Percentiles rank a stretch among this genome's conserved stretches.
Conservation (phyloP, 805 yeast genomes). For the Schwanniomyces yamadae region DNA sequence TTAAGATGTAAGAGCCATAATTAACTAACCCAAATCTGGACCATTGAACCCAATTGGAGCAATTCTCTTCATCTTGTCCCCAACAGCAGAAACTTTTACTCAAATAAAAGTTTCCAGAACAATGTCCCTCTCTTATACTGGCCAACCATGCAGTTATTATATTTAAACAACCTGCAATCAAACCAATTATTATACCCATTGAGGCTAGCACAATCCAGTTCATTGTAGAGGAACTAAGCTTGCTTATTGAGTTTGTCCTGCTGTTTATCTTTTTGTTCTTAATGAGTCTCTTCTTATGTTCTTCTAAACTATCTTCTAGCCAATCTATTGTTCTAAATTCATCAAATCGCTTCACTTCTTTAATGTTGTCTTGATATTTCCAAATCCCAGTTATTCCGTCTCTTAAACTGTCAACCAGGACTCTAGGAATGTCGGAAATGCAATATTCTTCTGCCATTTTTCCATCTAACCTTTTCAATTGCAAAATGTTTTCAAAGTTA, state of each 20-base stretch:
- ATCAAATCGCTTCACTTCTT: slow-evolving; percentile 50
- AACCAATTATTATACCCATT: slow-evolving; percentile 77
- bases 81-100: slow-evolving; percentile 82
- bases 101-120: slow-evolving; percentile 65
- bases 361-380: slow-evolving; percentile 34
- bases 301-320: slow-evolving; percentile 58
- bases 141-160: slow-evolving; percentile 86
- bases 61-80: slow-evolving; percentile 50
- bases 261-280: slow-evolving; percentile 14
- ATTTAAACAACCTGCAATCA: slow-evolving; percentile 78
- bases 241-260: slow-evolving; percentile 19
- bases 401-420: slow-evolving; percentile 13
- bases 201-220: slow-evolving; percentile 73
- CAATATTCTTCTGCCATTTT: no score
- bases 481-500: no score
- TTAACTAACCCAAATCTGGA: slow-evolving; percentile 42
- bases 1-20: slow-evolving; percentile 56
- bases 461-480: no score
- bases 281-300: slow-evolving; percentile 37
- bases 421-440: not conserved
- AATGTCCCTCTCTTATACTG: slow-evolving; percentile 74
- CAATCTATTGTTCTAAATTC: slow-evolving; percentile 70
- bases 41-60: slow-evolving; percentile 74
- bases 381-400: slow-evolving; percentile 35
- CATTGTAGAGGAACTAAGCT: slow-evolving; percentile 40